Evolutionary conservation across 495 filamentous ascomycete genomes (phyloP).

Genomic region (Tuber calosporum): DNA sequence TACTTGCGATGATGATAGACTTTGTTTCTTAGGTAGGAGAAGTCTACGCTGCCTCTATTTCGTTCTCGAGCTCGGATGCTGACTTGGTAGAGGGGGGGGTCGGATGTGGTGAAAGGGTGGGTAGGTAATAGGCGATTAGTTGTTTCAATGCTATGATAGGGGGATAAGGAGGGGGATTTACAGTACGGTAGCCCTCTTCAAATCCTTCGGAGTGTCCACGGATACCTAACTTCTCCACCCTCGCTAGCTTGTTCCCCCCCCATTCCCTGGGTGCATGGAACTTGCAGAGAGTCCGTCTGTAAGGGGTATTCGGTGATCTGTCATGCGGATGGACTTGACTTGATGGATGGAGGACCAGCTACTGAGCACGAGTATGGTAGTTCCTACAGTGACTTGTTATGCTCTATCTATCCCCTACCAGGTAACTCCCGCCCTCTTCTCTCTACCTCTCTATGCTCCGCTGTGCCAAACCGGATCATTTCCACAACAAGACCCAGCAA

Average conservation of each 20-base stretch:
- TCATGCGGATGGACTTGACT: background rate
- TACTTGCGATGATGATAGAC: background rate
- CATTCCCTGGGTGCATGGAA: background rate
- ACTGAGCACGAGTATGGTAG: background rate
- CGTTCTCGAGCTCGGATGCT: background rate
- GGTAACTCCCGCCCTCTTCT: background rate
- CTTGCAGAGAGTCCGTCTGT: background rate
- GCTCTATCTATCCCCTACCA: background rate
- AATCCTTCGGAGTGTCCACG: background rate
- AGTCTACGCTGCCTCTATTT: background rate
- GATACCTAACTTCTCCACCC: background rate
- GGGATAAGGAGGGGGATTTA: background rate
- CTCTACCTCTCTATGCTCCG: background rate
- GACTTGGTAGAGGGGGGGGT: background rate
- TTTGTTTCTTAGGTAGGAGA: background rate
- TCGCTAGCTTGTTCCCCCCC: background rate
- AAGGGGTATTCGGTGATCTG: background rate
- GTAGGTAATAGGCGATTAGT: background rate
- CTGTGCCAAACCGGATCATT: background rate
- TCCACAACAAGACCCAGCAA: background rate
- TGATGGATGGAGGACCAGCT: background rate
- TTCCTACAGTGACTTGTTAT: background rate
- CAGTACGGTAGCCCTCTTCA: background rate
- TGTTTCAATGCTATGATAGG: background rate
- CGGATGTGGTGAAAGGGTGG: background rate